Base-by-base conservation (phyloP, 1,284 basidiomycete species). In the Ustilago xerochloae region DNA sequence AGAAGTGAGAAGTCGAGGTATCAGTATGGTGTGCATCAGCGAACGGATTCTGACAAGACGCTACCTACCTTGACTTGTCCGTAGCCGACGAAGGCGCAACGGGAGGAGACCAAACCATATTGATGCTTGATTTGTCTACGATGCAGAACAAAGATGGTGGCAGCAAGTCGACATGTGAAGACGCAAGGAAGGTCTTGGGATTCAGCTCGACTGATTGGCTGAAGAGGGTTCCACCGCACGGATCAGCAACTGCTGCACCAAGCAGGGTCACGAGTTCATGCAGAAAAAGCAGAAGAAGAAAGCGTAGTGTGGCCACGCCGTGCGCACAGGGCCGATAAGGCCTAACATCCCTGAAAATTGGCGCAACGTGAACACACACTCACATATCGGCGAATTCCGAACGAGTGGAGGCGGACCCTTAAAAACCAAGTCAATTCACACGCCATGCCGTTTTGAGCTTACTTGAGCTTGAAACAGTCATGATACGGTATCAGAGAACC, bases 71-170 rank as follows among this genome's bases (percentile, higher is more conserved):
- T 12, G 66, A 52, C 65, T 77, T 77, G 69, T 77, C 75, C 53
- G 65, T 32, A 26, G 75, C 75, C 26, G 75, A 77, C 24, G 49
- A 51, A 1, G 53, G 75, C 9, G 65, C 38, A 12, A 74, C 70
- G n/a, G 68, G 55, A 16, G 75, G 75, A 46, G 63, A 63, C 75
- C 75, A 77, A 32, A 65, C 63, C 72, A 75, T 49, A n/a, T n/a
- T n/a, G n/a, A n/a, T n/a, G n/a, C n/a, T n/a, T n/a, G n/a, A n/a
- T n/a, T n/a, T n/a, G n/a, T n/a, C n/a, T n/a, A n/a, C 22, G 24
- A 24, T 28, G 41, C 41, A 18, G 32, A 33, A n/a, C 7, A 33
- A 47, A 36, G 53, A 41, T 49, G 47, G 32, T 33, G 20, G 32
- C 32, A 32, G 18, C n/a, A 39, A 22, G n/a, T n/a, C 18, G 24